phyloP scores from a whole-genome alignment of 768 basidiomycete genomes.

The Mycena rosella region DNA sequence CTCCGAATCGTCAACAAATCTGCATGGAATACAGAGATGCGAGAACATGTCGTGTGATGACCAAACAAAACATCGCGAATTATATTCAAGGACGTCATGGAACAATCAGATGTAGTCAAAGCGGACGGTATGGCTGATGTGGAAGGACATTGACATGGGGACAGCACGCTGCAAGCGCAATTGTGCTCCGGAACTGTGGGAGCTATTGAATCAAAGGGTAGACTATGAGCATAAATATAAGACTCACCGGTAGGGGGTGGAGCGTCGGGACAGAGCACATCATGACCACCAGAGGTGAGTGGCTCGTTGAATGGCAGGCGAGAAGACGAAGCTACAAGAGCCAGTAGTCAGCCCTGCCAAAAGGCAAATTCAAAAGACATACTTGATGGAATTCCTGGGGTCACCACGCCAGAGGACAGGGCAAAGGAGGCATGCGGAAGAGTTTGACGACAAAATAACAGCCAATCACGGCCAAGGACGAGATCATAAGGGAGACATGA shows the following conservation, averaged over 20 bases:
- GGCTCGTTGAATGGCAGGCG: too few relatives aligned
- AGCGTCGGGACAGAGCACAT: too few relatives aligned
- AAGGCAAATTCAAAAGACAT: background rate
- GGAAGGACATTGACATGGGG: background rate
- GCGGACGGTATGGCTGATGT: background rate
- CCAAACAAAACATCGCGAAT: too few relatives aligned
- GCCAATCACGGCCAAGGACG: too few relatives aligned
- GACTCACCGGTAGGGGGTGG: too few relatives aligned
- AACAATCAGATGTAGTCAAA: background rate
- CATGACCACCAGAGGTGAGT: too few relatives aligned
- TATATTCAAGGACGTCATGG: background rate
- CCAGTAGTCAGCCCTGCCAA: background rate
- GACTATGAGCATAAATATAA: too few relatives aligned
- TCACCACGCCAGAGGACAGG: slow-evolving; percentile 7
- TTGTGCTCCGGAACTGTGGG: too few relatives aligned
- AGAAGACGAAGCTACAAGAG: background rate
- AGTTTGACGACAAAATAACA: too few relatives aligned
- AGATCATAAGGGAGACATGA: too few relatives aligned
- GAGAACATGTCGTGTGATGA: background rate
- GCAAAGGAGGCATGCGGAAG: background rate
- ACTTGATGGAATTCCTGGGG: slow-evolving; percentile 6
- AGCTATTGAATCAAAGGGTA: too few relatives aligned
- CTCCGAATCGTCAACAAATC: background rate
- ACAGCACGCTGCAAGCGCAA: background rate
- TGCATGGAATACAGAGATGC: slow-evolving; percentile 6